Evolutionary conservation across 1,139 yeast genomes (phyloP).

Genomic region (Debaryomyces coudertii): DNA sequence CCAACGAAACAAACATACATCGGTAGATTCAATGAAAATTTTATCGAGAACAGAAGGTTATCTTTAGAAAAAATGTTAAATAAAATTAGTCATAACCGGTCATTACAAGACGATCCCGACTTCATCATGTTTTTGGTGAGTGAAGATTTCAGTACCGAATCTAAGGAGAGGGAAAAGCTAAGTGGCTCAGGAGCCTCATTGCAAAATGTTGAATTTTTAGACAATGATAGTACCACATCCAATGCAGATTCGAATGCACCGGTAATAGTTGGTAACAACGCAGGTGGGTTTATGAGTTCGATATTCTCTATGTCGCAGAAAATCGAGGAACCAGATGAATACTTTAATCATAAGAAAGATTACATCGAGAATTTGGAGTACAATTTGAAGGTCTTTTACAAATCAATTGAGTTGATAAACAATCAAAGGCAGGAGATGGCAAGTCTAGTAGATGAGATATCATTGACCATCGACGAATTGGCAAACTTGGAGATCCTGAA

Average conservation of each 20-base stretch:
- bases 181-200: slow-evolving; percentile 56
- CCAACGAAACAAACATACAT: slow-evolving; percentile 90
- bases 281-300: slow-evolving; percentile 65
- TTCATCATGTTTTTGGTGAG: slow-evolving; percentile 78
- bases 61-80: slow-evolving; percentile 88
- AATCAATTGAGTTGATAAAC: slow-evolving; percentile 74
- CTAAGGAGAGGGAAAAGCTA: slow-evolving; percentile 62
- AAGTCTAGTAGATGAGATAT: slow-evolving; percentile 42
- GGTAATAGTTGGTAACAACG: slow-evolving; percentile 18
- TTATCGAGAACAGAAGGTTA: slow-evolving; percentile 81
- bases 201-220: slow-evolving; percentile 47
- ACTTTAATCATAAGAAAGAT: slow-evolving; percentile 67
- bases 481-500: slow-evolving; percentile 78
- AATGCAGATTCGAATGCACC: slow-evolving; percentile 23
- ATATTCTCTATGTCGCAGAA: slow-evolving; percentile 61
- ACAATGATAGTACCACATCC: slow-evolving; percentile 29
- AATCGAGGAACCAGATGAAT: slow-evolving; percentile 77
- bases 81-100: slow-evolving; percentile 61
- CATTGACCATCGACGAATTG: slow-evolving; percentile 68
- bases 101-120: slow-evolving; percentile 70
- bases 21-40: slow-evolving; percentile 85
- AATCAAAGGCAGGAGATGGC: slow-evolving; percentile 77
- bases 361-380: slow-evolving; percentile 74
- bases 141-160: slow-evolving; percentile 66
- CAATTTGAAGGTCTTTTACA: slow-evolving; percentile 70